Percentiles rank a stretch among this genome's conserved stretches.
phyloP scores from a whole-genome alignment of 768 basidiomycete species.

The Podaxis carcinomalis region DNA sequence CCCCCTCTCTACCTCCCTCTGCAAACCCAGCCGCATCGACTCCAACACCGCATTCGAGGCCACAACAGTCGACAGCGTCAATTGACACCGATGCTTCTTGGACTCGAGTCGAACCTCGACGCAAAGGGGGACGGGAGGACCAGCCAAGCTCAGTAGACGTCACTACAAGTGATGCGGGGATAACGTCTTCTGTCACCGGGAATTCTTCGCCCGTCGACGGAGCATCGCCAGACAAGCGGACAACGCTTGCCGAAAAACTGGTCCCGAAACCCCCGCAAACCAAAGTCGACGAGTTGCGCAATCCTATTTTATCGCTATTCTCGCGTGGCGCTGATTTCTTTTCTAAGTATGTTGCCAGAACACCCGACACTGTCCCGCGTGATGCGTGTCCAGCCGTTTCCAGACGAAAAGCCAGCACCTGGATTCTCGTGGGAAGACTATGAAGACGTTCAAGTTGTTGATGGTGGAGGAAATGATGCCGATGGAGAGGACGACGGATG shows the following conservation, averaged over 20 bases:
- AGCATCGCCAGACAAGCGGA: slow-evolving; percentile 24
- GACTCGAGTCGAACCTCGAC: slow-evolving; percentile 64
- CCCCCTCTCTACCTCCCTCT: background rate
- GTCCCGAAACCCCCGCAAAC: slow-evolving; percentile 65
- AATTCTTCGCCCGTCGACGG: slow-evolving; percentile 34
- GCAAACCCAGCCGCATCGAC: background rate
- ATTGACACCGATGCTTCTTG: slow-evolving; percentile 59
- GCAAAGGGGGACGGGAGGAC: slow-evolving; percentile 19
- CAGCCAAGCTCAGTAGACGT: slow-evolving; percentile 26
- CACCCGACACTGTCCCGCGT: slow-evolving; percentile 55
- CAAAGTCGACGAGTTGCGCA: slow-evolving; percentile 54
- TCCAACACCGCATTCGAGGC: slow-evolving; percentile 5
- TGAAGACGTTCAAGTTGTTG: slow-evolving; percentile 50
- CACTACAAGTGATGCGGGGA: slow-evolving; percentile 47
- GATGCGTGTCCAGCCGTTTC: slow-evolving; percentile 57
- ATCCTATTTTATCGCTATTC: background rate
- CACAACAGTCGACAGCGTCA: slow-evolving; percentile 30
- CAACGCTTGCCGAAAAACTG: slow-evolving; percentile 57
- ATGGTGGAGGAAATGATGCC: slow-evolving; percentile 48
- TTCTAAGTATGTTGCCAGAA: slow-evolving; percentile 64
- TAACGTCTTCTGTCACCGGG: slow-evolving; percentile 42
- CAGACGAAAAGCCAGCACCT: slow-evolving; percentile 54
- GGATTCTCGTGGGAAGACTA: slow-evolving; percentile 79
- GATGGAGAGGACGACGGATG: slow-evolving; percentile 77
- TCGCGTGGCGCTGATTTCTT: slow-evolving; percentile 3